Conservation (phyloP, 495 filamentous ascomycete species). For the Penicillium maclennaniae region DNA sequence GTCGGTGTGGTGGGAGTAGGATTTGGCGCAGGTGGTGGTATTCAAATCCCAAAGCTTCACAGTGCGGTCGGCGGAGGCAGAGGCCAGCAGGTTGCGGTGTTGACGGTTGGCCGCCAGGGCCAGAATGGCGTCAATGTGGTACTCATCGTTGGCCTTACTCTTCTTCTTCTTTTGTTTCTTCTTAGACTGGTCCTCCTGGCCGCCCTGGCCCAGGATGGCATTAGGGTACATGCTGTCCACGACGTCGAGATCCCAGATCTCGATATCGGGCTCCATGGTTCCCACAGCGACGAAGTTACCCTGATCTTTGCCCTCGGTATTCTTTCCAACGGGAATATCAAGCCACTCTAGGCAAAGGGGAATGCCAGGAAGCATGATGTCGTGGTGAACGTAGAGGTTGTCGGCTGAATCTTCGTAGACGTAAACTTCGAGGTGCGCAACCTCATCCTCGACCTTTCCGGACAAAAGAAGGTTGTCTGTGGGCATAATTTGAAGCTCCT, state of each 20-base stretch:
- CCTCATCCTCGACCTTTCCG: constrained; percentile 92
- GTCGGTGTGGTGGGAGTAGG: constrained; percentile 85
- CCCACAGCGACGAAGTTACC: constrained; percentile 93
- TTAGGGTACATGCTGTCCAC: constrained; percentile 98
- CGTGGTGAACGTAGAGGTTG: constrained; percentile 98
- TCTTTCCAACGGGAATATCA: constrained; percentile 76
- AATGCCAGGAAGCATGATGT: constrained; percentile 98
- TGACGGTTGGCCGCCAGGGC: constrained; percentile 86
- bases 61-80: constrained; percentile 91
- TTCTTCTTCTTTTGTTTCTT: constrained; percentile 79
- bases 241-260: constrained; percentile 95
- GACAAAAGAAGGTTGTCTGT: constrained; percentile 90
- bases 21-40: constrained; percentile 87
- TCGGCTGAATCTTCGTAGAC: constrained; percentile 92
- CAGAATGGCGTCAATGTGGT: constrained; percentile 91
- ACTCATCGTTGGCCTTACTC: constrained; percentile 82
- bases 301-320: constrained; percentile 46
- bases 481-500: constrained; percentile 88
- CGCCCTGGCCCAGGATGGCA: constrained; percentile 87
- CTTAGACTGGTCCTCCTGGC: constrained; percentile 43
- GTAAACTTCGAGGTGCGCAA: constrained; percentile 94
- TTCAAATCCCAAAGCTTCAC: constrained; percentile 97
- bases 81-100: constrained; percentile 93
- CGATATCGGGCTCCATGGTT: constrained; percentile 97
- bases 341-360: constrained; percentile 95